Base-by-base conservation (phyloP, 768 basidiomycete species). In the Lentinula guzmanii region DNA sequence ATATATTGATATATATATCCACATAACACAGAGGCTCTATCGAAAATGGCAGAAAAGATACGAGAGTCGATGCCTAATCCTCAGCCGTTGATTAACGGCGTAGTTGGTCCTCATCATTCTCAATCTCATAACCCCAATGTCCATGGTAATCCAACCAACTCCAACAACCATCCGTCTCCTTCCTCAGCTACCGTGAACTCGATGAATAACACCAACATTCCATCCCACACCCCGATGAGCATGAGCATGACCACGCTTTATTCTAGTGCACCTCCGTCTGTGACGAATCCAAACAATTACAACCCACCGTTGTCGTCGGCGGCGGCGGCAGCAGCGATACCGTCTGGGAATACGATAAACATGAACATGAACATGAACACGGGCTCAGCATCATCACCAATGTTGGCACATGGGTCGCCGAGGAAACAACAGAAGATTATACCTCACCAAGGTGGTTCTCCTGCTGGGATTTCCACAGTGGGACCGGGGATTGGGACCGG, bases 391-490 rank as follows among this genome's bases (percentile, higher is more conserved):
- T 70, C 77, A 42, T 82, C 85, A 58, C 15, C 15, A 16, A 43
- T 43, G 42, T 16, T 6, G 4, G 79, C 79, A 57, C 76, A 77
- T 61, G 84, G 77, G 62, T 82, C 84, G 28, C 83, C 83, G 11
- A 80, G 79, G 71, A 89, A 90, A 73, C 83, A 84, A 72, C 80
- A 82, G 68, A 87, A 87, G 69, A 79, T 80, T 53, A 80, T 82
- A 63, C 80, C 79, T 4, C 53, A 55, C 63, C 65, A 51, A 42
- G 18, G 18, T 28, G 43, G 63, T 35, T 65, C 59, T 42, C 69
- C 64, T 24, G 59, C 64, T 37, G 63, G 61, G 35, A 62, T 64
- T 43, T 62, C 67, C 0, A 65, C 69, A 52, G 70, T 75, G 1
- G 65, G 72, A 56, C 28, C 28, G 28, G 28, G 28, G 28, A 28